Conservation (phyloP, 202 grass and related monocot species). For the Digitaria exilis region DNA sequence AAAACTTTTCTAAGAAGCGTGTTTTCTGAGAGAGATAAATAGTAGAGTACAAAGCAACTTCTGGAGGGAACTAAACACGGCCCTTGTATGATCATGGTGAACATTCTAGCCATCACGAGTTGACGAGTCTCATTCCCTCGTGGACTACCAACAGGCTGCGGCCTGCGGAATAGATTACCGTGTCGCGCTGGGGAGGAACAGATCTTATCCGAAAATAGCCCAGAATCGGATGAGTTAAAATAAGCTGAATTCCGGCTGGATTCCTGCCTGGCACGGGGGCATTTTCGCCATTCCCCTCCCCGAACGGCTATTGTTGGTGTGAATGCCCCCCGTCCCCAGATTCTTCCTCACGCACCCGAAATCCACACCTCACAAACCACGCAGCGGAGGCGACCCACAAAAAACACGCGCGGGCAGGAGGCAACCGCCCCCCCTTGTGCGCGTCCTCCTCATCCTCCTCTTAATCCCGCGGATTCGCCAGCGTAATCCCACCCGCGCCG, state of each 20-base stretch:
- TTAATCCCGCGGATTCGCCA: conserved; percentile 32
- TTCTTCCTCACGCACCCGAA: conserved; percentile 33
- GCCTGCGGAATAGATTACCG: neutral
- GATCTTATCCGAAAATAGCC: conserved; percentile 32
- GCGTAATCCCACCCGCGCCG: neutral
- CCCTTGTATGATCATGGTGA: too few species aligned
- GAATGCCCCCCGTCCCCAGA: conserved; percentile 24
- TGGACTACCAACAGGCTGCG: too few species aligned
- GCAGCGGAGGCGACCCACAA: conserved; percentile 31
- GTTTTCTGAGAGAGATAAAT: too few species aligned
- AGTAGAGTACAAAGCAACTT: too few species aligned
- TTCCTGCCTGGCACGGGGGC: conserved; percentile 12
- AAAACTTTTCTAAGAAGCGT: too few species aligned
- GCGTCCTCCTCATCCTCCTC: conserved; percentile 22
- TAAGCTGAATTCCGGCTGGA: conserved; percentile 17
- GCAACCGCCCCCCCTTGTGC: neutral
- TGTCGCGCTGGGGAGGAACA: conserved; percentile 22
- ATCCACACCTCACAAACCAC: conserved; percentile 43
- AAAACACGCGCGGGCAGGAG: conserved; percentile 13
- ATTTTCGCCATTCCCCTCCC: conserved; percentile 13
- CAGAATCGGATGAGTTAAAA: conserved; percentile 42
- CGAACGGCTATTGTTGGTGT: conserved; percentile 37
- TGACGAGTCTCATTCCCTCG: neutral
- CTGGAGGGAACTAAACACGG: too few species aligned
- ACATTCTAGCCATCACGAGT: too few species aligned